Conservation (phyloP, 2,329 filamentous ascomycete species). For the Epichloe brachyelytri region DNA sequence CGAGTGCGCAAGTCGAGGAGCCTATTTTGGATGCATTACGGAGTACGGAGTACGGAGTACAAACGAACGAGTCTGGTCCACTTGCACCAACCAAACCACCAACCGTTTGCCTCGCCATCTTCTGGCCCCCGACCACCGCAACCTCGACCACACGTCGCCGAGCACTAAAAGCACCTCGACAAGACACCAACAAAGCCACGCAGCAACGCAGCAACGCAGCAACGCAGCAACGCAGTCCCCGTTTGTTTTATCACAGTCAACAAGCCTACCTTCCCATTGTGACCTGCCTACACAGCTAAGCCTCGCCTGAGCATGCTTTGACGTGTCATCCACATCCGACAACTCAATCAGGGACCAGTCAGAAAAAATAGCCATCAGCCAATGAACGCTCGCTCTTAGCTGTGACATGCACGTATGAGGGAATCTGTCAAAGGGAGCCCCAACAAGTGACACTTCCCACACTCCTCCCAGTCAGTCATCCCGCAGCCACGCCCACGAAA, state of each 20-base stretch:
- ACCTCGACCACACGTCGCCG: too few species aligned
- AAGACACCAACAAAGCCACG: too few species aligned
- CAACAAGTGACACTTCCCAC: not conserved
- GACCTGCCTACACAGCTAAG: not conserved
- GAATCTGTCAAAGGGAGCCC: conserved; percentile 1
- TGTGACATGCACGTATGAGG: conserved; percentile 2
- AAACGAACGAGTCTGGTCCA: too few species aligned
- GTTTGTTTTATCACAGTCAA: not conserved
- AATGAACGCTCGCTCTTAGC: conserved; percentile 1
- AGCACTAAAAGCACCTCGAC: too few species aligned
- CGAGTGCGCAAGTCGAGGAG: not conserved
- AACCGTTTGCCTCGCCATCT: too few species aligned
- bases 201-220: too few species aligned
- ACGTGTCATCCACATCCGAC: not conserved
- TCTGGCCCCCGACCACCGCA: too few species aligned
- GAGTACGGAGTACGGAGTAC: too few species aligned
- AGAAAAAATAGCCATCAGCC: not conserved
- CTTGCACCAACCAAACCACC: too few species aligned
- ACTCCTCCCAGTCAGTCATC: too few species aligned
- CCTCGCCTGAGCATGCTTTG: not conserved
- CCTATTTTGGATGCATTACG: not conserved
- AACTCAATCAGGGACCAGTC: not conserved
- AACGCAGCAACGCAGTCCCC: too few species aligned
- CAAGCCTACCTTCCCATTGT: not conserved
- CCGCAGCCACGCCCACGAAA: too few species aligned